Evolutionary conservation across 148 eudicot genomes (phyloP).

Genomic region (Polygonum maritimum): DNA sequence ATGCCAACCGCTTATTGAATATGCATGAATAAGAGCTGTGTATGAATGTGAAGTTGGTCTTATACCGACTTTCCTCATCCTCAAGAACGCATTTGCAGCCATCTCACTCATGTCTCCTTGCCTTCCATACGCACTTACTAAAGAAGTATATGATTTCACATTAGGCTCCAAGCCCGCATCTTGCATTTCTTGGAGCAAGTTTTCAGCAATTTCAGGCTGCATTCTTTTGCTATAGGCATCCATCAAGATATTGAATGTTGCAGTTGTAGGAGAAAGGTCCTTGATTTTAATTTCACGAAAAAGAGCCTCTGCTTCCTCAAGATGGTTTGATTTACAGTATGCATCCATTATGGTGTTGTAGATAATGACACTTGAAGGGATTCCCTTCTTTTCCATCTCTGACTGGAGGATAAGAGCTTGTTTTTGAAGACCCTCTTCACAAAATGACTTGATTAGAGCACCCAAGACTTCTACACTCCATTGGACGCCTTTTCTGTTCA

Average conservation of each 20-base stretch:
- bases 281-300: constrained; percentile 71
- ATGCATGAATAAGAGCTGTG: constrained; percentile 86
- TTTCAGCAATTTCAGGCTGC: constrained; percentile 83
- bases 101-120: constrained; percentile 78
- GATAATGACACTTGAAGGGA: constrained; percentile 60
- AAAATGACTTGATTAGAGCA: constrained; percentile 78
- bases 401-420: constrained; percentile 85
- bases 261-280: constrained; percentile 54
- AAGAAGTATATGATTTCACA: constrained; percentile 72
- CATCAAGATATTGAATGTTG: constrained; percentile 75
- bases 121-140: constrained; percentile 82
- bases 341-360: constrained; percentile 86
- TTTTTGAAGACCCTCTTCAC: constrained; percentile 72
- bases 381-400: constrained; percentile 89
- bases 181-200: constrained; percentile 68
- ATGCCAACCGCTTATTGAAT: constrained; percentile 72
- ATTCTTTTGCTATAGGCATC: constrained; percentile 83
- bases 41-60: constrained; percentile 81
- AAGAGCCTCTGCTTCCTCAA: constrained; percentile 93
- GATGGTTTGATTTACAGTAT: constrained; percentile 51
- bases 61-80: constrained; percentile 78
- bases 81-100: constrained; percentile 86
- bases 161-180: constrained; percentile 51
- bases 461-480: constrained; percentile 80
- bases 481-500: constrained; percentile 65